Evolutionary conservation across 441 rosid species (phyloP).

Genomic region (Syzygium malaccense): DNA sequence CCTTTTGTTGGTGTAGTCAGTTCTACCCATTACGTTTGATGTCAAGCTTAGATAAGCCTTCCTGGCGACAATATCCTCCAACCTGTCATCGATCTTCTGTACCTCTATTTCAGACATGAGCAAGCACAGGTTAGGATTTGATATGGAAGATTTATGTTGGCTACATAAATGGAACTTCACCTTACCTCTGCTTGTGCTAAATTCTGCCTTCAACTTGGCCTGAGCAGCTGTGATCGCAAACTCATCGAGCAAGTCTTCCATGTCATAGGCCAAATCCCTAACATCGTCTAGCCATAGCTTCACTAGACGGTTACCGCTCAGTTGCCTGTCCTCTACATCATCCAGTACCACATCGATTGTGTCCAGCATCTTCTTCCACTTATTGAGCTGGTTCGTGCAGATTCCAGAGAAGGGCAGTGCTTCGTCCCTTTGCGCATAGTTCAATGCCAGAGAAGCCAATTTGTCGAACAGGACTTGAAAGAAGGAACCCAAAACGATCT

Average conservation of each 20-base stretch:
- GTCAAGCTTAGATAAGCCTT: rapidly evolving
- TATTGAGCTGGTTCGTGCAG: too few species aligned
- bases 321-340: not conserved
- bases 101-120: rapidly evolving
- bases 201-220: rapidly evolving
- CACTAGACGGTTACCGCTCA: rapidly evolving
- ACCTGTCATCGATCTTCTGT: rapidly evolving
- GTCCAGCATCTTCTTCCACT: not conserved
- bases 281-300: not conserved
- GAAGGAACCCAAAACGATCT: not conserved
- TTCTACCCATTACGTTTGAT: rapidly evolving
- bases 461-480: not conserved
- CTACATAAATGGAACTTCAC: too few species aligned
- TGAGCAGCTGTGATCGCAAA: rapidly evolving
- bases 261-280: not conserved
- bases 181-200: rapidly evolving
- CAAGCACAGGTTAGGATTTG: rapidly evolving
- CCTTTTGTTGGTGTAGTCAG: not conserved
- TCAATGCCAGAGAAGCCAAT: not conserved
- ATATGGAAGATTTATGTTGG: not conserved
- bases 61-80: rapidly evolving
- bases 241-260: not conserved
- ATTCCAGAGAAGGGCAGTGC: too few species aligned
- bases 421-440: not conserved
- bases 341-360: not conserved